phyloP scores from a whole-genome alignment of 2,329 filamentous ascomycete genomes.

The Colletotrichum liaoningense region DNA sequence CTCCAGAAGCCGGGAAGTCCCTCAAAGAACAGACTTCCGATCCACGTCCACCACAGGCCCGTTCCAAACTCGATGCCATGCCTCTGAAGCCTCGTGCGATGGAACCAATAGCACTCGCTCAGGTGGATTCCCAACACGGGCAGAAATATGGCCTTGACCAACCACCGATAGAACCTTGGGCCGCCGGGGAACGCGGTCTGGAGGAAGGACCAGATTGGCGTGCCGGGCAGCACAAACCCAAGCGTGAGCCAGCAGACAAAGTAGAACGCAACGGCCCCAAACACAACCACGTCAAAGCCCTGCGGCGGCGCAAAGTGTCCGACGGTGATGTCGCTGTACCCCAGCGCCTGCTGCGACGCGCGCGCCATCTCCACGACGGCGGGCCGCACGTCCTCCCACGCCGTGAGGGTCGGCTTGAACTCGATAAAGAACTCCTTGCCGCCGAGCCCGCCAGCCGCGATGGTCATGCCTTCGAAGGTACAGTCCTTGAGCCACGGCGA shows the following conservation, averaged over 20 bases:
- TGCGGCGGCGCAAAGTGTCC: slow-evolving; percentile 53
- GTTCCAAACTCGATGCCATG: slow-evolving; percentile 59
- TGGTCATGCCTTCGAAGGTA: slow-evolving; percentile 70
- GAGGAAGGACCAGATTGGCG: slow-evolving; percentile 59
- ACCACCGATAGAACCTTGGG: slow-evolving; percentile 64
- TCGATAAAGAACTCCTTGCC: slow-evolving; percentile 64
- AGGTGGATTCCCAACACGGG: slow-evolving; percentile 74
- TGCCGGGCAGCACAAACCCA: slow-evolving; percentile 64
- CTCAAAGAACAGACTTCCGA: slow-evolving; percentile 63
- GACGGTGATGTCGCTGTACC: slow-evolving; percentile 61
- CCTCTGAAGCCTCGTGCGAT: slow-evolving; percentile 57
- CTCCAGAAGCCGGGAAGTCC: slow-evolving; percentile 62
- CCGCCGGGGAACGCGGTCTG: slow-evolving; percentile 68
- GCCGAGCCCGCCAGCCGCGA: slow-evolving; percentile 58
- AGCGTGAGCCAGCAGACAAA: slow-evolving; percentile 61
- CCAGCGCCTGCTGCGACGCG: slow-evolving; percentile 67
- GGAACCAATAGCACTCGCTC: slow-evolving; percentile 69
- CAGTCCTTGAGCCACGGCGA: slow-evolving; percentile 74
- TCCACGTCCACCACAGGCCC: slow-evolving; percentile 67
- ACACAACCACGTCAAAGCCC: slow-evolving; percentile 62
- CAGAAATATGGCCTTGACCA: slow-evolving; percentile 69
- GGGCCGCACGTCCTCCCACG: slow-evolving; percentile 74
- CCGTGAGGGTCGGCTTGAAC: slow-evolving; percentile 77
- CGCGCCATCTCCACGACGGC: slow-evolving; percentile 79
- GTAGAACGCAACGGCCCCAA: slow-evolving; percentile 66